phyloP scores from a whole-genome alignment of 345 rosid genomes.

The Rubroshorea leprosula region DNA sequence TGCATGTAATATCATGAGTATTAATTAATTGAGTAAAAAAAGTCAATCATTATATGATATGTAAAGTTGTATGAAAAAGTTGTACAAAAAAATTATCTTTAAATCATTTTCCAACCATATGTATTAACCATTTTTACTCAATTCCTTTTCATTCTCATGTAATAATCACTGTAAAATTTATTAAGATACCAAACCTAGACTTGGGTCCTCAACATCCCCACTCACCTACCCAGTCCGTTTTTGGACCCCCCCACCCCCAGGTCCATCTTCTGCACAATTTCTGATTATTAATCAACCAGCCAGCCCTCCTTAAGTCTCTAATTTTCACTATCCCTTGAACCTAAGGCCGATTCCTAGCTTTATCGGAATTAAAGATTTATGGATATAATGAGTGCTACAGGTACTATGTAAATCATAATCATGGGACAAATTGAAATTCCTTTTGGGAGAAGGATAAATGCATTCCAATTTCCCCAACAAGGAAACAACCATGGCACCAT shows the following conservation, averaged over 20 bases:
- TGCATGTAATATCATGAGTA: too few species aligned
- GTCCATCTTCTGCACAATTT: not conserved
- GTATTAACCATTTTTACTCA: not conserved
- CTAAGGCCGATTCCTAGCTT: not conserved
- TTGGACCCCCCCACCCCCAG: slow-evolving; percentile 12
- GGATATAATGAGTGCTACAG: not conserved
- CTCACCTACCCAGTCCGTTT: not conserved
- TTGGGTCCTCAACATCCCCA: not conserved
- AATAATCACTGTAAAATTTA: not conserved
- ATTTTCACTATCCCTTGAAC: not conserved
- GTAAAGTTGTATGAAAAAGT: too few species aligned
- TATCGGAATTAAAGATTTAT: not conserved
- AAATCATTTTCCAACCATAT: too few species aligned
- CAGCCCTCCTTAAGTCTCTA: not conserved
- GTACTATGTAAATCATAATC: not conserved
- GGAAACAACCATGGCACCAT: not conserved
- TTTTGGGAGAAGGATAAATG: not conserved
- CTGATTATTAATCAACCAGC: not conserved
- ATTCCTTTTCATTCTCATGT: not conserved
- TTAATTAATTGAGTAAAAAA: too few species aligned
- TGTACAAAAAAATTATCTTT: too few species aligned
- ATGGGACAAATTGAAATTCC: not conserved
- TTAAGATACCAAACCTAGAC: not conserved
- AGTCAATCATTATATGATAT: too few species aligned
- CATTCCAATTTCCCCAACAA: not conserved